Evolutionary conservation across 179 eudicot species (phyloP), one percentile per base, ranked within the genome.

Genomic region (Camellia oleifera): DNA sequence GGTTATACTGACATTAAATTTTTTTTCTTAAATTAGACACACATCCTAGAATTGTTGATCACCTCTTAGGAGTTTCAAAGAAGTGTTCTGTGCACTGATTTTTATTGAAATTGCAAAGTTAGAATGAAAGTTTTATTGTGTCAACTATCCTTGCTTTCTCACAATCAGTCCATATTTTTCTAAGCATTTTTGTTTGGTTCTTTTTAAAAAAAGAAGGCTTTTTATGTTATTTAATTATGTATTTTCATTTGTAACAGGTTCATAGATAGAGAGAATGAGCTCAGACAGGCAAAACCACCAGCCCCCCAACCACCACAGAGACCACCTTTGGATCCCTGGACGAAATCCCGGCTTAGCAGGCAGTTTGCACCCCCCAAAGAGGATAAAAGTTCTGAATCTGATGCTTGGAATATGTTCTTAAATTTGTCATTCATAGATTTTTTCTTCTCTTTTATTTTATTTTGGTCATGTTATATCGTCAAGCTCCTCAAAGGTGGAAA

Each of bases 261-360:
- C 81, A 84, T 91, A 45, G 98, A 95, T 81, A 91, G 97, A 84
- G 97, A 95, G 73, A 92, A 94, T 67, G 98, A 95, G 82, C 95
- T 95, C 46, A 94, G 99, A 86, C 98, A 90, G 85, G 83, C 98
- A 12, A 94, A 94, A 82, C 98, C 99, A 17, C 85, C 98, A 8
- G 68, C 83, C 74, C 94, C 98, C 32, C 98, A 90, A 82, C 97
- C 91, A 20, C 93, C 93, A 0, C 98, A 87, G 62, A 86, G 97
- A 85, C 82, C 87, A 13, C 86, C 97, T 45, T 82, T 92, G 91
- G 98, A 94, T 89, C 99, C 99, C 0, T 95, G 99, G 99, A 84
- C 92, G n/a, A 95, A 89, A 83, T 95, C 97, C 40, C 92, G 84
- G 67, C 95, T 95, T 78, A 88, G 88, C 82, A 88, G 91, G 83